These are phyloP conservation scores for Rutstroemia sp. DNA, from an alignment of 2,329 filamentous ascomycete genomes.

Conservation along the genomic window DNA sequence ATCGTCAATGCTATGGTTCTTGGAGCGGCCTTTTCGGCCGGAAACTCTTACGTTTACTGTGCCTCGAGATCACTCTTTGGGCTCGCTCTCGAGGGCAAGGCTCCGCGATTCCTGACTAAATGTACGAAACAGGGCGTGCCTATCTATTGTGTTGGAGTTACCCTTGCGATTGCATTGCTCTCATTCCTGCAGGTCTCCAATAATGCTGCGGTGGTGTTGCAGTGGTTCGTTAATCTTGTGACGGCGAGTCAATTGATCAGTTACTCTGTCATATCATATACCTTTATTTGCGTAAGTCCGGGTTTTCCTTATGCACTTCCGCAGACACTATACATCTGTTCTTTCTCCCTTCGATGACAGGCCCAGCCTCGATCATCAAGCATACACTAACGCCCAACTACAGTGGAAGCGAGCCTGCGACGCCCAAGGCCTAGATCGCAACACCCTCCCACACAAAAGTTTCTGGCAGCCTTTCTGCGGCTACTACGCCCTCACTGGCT, in stretches of 20 bases:
- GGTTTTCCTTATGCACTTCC: background rate
- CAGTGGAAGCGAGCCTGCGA: constrained; percentile 46
- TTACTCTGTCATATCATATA: constrained; percentile 45
- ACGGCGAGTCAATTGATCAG: constrained; percentile 46
- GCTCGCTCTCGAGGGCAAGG: constrained; percentile 44
- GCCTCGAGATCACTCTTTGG: constrained; percentile 45
- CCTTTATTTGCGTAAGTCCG: constrained; percentile 37
- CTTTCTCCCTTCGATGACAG: background rate
- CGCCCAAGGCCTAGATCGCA: constrained; percentile 37
- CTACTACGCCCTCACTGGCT: constrained; percentile 43
- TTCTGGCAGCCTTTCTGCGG: constrained; percentile 50
- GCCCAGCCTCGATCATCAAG: no score
- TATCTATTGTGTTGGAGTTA: constrained; percentile 50
- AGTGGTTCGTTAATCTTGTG: constrained; percentile 54
- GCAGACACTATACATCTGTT: background rate
- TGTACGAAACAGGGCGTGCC: constrained; percentile 45
- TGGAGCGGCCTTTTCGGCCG: constrained; percentile 47
- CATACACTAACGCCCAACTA: background rate
- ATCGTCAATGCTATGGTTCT: constrained; percentile 51
- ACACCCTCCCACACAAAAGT: constrained; percentile 42
- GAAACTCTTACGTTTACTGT: constrained; percentile 35
- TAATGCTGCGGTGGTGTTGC: constrained; percentile 48
- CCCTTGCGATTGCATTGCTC: constrained; percentile 50
- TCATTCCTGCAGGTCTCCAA: constrained; percentile 55
- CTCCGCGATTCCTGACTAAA: constrained; percentile 41